Evolutionary conservation across 495 filamentous ascomycete genomes (phyloP), one percentile per base, ranked within the genome.

Genomic region (Trichocladium uniseriatum): DNA sequence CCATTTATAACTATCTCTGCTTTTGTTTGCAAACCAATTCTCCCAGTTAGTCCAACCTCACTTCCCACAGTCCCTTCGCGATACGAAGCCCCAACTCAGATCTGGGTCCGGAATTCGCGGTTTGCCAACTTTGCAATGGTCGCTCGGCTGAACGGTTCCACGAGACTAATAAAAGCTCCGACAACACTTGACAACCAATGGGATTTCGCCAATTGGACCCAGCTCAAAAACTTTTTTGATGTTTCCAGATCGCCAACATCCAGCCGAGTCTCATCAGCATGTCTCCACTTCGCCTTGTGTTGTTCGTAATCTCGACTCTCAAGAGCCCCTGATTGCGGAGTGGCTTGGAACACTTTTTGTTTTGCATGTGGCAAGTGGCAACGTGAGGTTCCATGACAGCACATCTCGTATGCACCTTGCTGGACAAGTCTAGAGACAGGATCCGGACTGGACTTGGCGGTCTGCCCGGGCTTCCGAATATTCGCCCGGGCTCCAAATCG

Each of bases 101-200:
- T 28, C 20, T 22, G 31, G 10, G 31, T 11, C 5, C 31, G 13
- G 39, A 22, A 43, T 40, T 47, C 19, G 36, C 43, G 45, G 18
- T 48, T 43, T 50, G 44, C 42, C 40, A 39, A 39, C 39, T 43
- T 46, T 43, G n/a, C n/a, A n/a, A n/a, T n/a, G 44, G 51, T 20
- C 49, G 60, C 53, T 60, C 60, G 57, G 57, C 53, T 61, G 53
- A 58, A 61, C 32, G 45, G 57, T 57, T 47, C 58, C 57, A 60
- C 52, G 52, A 56, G 48, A 32, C 44, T 48, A 38, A 45, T 29
- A 58, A 56, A 58, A 62, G 52, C 51, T 55, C 51, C 48, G 53
- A 49, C 9, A 16, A 32, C 6, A 27, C 19, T 21, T 18, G 7
- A 6, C 49, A 42, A 40, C 60, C 53, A 60, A 56, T 63, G 44